A percentile compares a stretch with the other conserved stretches of the same genome.
These are phyloP conservation scores for Fusarium nelsonii DNA, from an alignment of 2,329 filamentous ascomycete species.

Conservation along the genomic window DNA sequence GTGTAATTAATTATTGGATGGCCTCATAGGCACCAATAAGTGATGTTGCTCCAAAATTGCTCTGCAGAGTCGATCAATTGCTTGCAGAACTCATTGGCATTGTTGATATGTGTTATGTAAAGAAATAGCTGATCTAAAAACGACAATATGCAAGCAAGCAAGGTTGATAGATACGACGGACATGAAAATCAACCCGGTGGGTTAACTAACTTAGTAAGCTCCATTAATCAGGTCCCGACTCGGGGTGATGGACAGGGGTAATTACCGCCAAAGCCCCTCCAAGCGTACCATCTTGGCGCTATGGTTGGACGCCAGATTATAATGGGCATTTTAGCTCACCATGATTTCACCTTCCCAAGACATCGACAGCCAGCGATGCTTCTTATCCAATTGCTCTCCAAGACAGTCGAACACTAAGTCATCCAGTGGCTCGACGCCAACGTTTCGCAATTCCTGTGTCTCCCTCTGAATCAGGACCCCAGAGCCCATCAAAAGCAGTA, in stretches of 20 bases:
- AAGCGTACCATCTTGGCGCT: conserved; percentile 36
- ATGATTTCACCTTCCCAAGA: conserved; percentile 13
- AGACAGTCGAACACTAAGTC: conserved; percentile 3
- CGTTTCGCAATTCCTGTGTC: conserved; percentile 29
- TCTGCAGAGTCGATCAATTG: conserved; percentile 8
- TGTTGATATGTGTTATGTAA: not conserved
- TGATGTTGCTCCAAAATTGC: conserved; percentile 13
- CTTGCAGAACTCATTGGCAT: conserved; percentile 10
- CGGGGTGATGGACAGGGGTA: conserved; percentile 39
- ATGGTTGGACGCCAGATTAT: conserved; percentile 37
- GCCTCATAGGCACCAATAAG: conserved; percentile 16
- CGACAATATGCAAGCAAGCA: conserved; percentile 5
- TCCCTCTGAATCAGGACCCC: not conserved
- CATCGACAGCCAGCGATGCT: conserved; percentile 4
- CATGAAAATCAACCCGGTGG: not conserved
- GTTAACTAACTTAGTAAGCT: conserved; percentile 20
- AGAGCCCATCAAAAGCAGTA: not conserved
- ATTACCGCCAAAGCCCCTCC: conserved; percentile 29
- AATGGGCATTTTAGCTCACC: conserved; percentile 23
- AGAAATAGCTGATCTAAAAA: conserved; percentile 2
- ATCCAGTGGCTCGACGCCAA: conserved; percentile 29
- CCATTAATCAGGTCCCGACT: conserved; percentile 25
- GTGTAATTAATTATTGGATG: conserved; percentile 40
- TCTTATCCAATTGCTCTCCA: conserved; percentile 6
- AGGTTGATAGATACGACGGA: conserved; percentile 2